Evolutionary conservation across 805 yeast genomes (phyloP), one percentile per base, ranked within the genome.

Genomic region (Torulaspora gathmanii): DNA sequence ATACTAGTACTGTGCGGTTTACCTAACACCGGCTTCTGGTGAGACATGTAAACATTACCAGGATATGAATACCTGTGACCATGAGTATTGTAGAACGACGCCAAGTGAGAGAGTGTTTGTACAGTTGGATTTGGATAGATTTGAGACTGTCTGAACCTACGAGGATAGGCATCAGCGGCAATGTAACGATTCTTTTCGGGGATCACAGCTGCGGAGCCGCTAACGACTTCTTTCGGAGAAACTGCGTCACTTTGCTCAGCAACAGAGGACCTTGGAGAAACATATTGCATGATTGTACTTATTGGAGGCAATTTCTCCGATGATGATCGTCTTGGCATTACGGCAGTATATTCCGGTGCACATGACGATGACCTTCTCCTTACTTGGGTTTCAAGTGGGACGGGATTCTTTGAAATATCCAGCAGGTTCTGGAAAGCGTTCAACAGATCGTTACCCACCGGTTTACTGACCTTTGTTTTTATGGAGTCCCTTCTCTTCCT

Each of bases 31-130:
- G 30, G 38, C 13, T 34, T 41, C 22, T 45, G 49, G 15, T 40
- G 45, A 12, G 49, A 30, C 38, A 37, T 37, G 38, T 44, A 39
- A 8, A 44, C 37, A n/a, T 39, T 44, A 4, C 51, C 51, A 4
- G 62, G 62, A 34, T 57, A 59, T 3, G 57, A 50, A 42, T 59
- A 57, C 27, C 53, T 47, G 43, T 56, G 62, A 6, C 60, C 62
- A 17, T 50, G 41, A 7, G 61, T 57, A 33, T 55, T 59, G 49
- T 54, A 54, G 20, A 60, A 55, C 5, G 60, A 52, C 5, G 65
- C 59, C 28, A 58, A 29, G 37, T 51, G 50, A 11, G 61, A 52
- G 15, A 59, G 40, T 4, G 60, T 54, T n/a, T 50, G 49, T 2
- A 57, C 53, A 3, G 61, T 54, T n/a, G 61, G 58, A 12, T 52